Evolutionary conservation across 2,329 filamentous ascomycete genomes (phyloP).

Genomic region (Apiospora pterosperma): DNA sequence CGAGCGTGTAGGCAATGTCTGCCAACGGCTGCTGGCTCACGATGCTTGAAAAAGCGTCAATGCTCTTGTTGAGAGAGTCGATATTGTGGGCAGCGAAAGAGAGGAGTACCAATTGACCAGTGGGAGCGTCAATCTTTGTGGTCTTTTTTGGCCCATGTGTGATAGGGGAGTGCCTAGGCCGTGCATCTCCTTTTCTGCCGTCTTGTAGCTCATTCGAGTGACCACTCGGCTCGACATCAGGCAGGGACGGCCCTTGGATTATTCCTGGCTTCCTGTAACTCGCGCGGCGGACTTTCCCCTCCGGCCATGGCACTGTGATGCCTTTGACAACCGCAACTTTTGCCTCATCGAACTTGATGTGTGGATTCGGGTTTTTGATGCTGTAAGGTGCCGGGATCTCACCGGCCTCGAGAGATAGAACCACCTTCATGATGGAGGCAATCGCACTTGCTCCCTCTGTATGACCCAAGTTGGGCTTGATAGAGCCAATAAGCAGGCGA

Average conservation of each 20-base stretch:
- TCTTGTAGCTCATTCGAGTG: too few relatives aligned
- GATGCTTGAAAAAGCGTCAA: not conserved
- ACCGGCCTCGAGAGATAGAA: constrained; percentile 20
- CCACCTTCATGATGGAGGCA: constrained; percentile 19
- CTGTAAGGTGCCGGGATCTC: constrained; percentile 20
- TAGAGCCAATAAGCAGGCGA: constrained; percentile 16
- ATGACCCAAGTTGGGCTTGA: constrained; percentile 19
- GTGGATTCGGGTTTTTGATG: too few relatives aligned
- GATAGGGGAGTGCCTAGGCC: too few relatives aligned
- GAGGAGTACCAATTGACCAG: not conserved
- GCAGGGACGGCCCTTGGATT: too few relatives aligned
- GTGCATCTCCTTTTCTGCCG: too few relatives aligned
- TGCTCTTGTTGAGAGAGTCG: not conserved
- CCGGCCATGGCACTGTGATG: constrained; percentile 19
- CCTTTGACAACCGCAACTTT: too few relatives aligned
- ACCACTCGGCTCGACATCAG: too few relatives aligned
- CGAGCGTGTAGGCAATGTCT: constrained; percentile 44
- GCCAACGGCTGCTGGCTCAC: constrained; percentile 16
- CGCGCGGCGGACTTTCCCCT: constrained; percentile 12
- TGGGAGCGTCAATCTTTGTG: not conserved
- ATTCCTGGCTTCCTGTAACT: too few relatives aligned
- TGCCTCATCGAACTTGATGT: too few relatives aligned
- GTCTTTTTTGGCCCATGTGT: not conserved
- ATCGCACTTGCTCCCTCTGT: constrained; percentile 24
- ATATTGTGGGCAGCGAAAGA: not conserved